Percentiles rank a stretch among this genome's conserved stretches.
Evolutionary conservation across 768 basidiomycete genomes (phyloP).

Genomic region (Asterophora lycoperdoides): DNA sequence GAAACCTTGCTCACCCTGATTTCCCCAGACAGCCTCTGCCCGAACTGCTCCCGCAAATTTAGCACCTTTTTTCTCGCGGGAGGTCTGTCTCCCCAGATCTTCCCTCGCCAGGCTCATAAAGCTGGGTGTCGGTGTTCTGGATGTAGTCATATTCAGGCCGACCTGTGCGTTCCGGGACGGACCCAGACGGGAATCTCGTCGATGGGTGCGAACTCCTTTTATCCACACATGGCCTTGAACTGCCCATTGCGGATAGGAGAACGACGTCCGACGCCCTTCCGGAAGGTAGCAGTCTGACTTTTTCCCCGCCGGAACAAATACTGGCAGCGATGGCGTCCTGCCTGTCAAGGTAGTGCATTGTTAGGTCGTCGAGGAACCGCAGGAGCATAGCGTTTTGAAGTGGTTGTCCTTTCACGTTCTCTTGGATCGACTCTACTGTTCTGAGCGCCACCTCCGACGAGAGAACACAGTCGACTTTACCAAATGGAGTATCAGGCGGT

Average conservation of each 20-base stretch:
- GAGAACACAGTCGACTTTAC: constrained; percentile 26
- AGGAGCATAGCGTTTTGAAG: constrained; percentile 64
- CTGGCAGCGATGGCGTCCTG: constrained; percentile 38
- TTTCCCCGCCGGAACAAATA: constrained; percentile 51
- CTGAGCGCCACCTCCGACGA: constrained; percentile 2
- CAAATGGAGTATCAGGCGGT: constrained; percentile 60
- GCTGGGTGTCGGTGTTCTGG: constrained; percentile 43
- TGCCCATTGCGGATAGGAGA: constrained; percentile 50
- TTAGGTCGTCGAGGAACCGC: constrained; percentile 56
- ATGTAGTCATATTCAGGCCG: constrained; percentile 62
- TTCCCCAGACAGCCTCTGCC: constrained; percentile 30
- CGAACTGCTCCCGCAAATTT: constrained; percentile 39
- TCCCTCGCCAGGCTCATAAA: constrained; percentile 50
- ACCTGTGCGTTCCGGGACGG: constrained; percentile 43
- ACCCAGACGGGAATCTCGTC: constrained; percentile 68
- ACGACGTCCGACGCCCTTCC: constrained; percentile 56
- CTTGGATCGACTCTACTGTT: constrained; percentile 43
- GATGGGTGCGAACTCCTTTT: constrained; percentile 53
- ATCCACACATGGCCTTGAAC: constrained; percentile 60
- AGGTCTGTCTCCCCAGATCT: constrained; percentile 34
- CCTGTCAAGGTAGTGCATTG: constrained; percentile 54
- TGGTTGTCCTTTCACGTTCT: constrained; percentile 49
- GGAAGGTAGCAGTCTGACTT: constrained; percentile 59
- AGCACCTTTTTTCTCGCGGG: constrained; percentile 37
- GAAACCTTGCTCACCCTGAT: constrained; percentile 25